Conservation (phyloP, 1,284 basidiomycete species). For the Stygiomarasmius scandens region DNA sequence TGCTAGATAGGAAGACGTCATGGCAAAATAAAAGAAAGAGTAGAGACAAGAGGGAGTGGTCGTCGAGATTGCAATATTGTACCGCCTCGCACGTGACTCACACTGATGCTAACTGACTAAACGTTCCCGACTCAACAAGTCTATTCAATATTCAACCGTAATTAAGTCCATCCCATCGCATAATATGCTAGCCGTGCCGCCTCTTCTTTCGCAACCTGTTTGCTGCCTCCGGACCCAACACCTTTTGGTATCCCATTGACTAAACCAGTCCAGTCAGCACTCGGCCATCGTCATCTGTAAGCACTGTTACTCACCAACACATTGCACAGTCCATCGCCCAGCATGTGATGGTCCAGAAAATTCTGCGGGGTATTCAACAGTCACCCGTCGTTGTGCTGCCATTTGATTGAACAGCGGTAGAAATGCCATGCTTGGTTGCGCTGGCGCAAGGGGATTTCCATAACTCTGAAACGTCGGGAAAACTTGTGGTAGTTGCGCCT, state of each 20-base stretch:
- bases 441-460: slow-evolving; percentile 58
- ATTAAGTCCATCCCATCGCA: slow-evolving; percentile 67
- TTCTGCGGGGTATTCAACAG: slow-evolving; percentile 58
- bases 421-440: slow-evolving; percentile 60
- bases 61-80: no score
- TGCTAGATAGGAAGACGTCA: slow-evolving; percentile 17
- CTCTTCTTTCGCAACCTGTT: slow-evolving; percentile 75
- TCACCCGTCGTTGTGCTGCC: slow-evolving; percentile 62
- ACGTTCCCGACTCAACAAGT: neutral
- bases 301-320: slow-evolving; percentile 50
- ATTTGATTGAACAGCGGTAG: slow-evolving; percentile 74
- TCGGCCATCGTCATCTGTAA: neutral
- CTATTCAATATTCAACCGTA: neutral
- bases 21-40: slow-evolving; percentile 15
- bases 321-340: slow-evolving; percentile 64
- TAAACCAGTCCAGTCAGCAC: slow-evolving; percentile 32
- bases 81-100: no score
- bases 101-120: no score
- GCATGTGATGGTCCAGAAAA: slow-evolving; percentile 68
- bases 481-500: slow-evolving; percentile 24
- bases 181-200: slow-evolving; percentile 70
- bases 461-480: slow-evolving; percentile 28
- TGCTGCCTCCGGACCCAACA: slow-evolving; percentile 58
- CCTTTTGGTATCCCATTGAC: slow-evolving; percentile 73
- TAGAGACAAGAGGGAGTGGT: no score